These are phyloP conservation scores for Candida maesae DNA, from an alignment of 805 yeast species.

Conservation along the genomic window DNA sequence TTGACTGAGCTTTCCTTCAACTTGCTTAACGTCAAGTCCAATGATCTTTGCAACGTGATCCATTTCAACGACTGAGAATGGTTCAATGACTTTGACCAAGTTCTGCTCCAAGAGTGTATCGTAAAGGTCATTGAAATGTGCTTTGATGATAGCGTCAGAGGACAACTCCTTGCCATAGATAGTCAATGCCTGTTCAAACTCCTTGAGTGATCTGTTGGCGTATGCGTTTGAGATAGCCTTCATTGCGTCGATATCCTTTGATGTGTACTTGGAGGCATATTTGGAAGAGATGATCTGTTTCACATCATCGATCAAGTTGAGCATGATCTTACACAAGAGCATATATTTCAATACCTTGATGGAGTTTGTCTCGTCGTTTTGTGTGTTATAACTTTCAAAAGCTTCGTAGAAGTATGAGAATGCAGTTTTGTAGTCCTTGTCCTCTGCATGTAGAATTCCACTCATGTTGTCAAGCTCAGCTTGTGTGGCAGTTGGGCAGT, in stretches of 20 bases:
- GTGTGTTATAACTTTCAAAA: conserved; percentile 76
- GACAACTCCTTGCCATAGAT: conserved; percentile 72
- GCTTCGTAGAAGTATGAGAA: conserved; percentile 94
- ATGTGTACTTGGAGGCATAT: conserved; percentile 66
- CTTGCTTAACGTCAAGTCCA: conserved; percentile 81
- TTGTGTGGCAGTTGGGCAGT: conserved; percentile 89
- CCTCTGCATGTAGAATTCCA: conserved; percentile 95
- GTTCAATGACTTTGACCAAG: conserved; percentile 90
- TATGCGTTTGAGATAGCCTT: conserved; percentile 88
- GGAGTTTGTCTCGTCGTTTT: conserved; percentile 58
- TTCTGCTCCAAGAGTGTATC: conserved; percentile 92
- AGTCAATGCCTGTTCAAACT: conserved; percentile 79
- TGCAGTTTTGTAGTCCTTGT: conserved; percentile 94
- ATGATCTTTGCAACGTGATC: conserved; percentile 82
- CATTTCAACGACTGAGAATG: conserved; percentile 93
- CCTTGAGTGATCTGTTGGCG: conserved; percentile 82
- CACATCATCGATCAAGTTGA: conserved; percentile 81
- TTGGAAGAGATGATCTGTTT: conserved; percentile 75
- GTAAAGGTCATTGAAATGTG: conserved; percentile 89
- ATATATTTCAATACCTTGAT: conserved; percentile 84
- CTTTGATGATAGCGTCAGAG: conserved; percentile 81
- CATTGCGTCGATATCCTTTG: conserved; percentile 92
- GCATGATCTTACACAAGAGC: conserved; percentile 91
- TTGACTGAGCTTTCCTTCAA: conserved; percentile 91
- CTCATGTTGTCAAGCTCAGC: conserved; percentile 95